Percentiles rank a stretch among this genome's conserved stretches.
Conservation (phyloP, 2,329 filamentous ascomycete genomes). For the Cladosporium sp. region DNA sequence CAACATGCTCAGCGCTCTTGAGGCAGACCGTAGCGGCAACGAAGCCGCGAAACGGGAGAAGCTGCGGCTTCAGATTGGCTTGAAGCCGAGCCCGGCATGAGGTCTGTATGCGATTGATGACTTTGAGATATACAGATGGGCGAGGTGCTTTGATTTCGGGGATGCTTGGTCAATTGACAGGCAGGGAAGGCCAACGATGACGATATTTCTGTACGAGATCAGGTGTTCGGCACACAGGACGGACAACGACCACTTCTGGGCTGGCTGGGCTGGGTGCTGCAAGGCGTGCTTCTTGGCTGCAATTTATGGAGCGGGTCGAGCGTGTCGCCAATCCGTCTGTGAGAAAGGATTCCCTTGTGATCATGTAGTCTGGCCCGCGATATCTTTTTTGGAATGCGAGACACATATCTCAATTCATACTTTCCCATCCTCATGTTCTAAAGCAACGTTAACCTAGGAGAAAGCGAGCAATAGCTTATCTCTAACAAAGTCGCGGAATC, state of each 20-base stretch:
- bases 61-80: constrained; percentile 28
- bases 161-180: too few relatives aligned
- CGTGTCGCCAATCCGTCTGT: background rate
- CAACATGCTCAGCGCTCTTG: constrained; percentile 27
- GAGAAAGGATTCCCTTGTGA: too few relatives aligned
- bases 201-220: background rate
- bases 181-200: background rate
- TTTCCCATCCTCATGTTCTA: background rate
- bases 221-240: constrained; percentile 1
- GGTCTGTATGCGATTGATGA: background rate
- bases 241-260: background rate
- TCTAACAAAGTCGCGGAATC: background rate
- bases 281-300: constrained; percentile 4
- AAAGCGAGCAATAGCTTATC: background rate
- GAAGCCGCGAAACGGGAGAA: constrained; percentile 28
- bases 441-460: background rate
- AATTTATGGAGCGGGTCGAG: background rate
- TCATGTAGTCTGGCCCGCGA: too few relatives aligned
- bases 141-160: too few relatives aligned
- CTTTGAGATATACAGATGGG: too few relatives aligned
- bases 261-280: background rate
- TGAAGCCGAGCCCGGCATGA: constrained; percentile 30
- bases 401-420: too few relatives aligned
- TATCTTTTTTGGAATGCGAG: too few relatives aligned
- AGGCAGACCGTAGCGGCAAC: constrained; percentile 28